Percentiles rank a stretch among this genome's conserved stretches.
Evolutionary conservation across 2,329 filamentous ascomycete species (phyloP).

Genomic region (Alternaria ethzedia): DNA sequence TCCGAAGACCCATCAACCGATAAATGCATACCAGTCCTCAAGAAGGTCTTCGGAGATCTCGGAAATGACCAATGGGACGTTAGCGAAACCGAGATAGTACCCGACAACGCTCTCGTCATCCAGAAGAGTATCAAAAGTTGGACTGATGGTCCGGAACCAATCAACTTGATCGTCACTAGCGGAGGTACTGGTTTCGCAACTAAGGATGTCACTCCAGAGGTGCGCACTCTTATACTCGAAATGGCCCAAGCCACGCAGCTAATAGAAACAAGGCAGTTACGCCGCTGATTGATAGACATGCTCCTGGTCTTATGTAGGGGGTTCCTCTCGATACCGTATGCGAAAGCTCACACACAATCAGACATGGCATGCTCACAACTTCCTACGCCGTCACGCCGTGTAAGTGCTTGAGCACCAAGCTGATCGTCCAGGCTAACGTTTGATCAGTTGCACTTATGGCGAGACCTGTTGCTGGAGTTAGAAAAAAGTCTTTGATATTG

Average conservation of each 20-base stretch:
- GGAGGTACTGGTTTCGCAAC: slow-evolving; percentile 92
- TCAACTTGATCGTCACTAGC: slow-evolving; percentile 84
- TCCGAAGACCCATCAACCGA: slow-evolving; percentile 80
- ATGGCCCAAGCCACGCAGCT: neutral
- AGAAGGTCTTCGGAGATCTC: slow-evolving; percentile 70
- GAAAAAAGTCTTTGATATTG: slow-evolving; percentile 80
- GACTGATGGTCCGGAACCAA: slow-evolving; percentile 67
- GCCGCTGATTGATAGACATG: slow-evolving; percentile 80
- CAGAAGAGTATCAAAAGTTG: slow-evolving; percentile 74
- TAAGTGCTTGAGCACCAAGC: slow-evolving; percentile 55
- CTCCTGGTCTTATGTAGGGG: slow-evolving; percentile 78
- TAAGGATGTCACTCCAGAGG: slow-evolving; percentile 87
- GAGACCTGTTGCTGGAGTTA: slow-evolving; percentile 85
- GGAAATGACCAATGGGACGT: slow-evolving; percentile 76
- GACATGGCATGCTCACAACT: slow-evolving; percentile 89
- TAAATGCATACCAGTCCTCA: slow-evolving; percentile 70
- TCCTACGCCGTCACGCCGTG: slow-evolving; percentile 89
- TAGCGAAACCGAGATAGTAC: slow-evolving; percentile 73
- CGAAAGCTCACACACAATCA: neutral
- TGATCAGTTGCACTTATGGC: slow-evolving; percentile 91
- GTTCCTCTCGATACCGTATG: neutral
- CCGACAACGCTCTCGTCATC: slow-evolving; percentile 77
- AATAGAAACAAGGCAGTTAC: slow-evolving; percentile 68
- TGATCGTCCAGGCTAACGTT: slow-evolving; percentile 5
- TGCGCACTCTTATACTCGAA: slow-evolving; percentile 43